Evolutionary conservation across 371 early-diverging fungal genomes (phyloP), one percentile per base, ranked within the genome.

Genomic region (Rhizopus delemar): DNA sequence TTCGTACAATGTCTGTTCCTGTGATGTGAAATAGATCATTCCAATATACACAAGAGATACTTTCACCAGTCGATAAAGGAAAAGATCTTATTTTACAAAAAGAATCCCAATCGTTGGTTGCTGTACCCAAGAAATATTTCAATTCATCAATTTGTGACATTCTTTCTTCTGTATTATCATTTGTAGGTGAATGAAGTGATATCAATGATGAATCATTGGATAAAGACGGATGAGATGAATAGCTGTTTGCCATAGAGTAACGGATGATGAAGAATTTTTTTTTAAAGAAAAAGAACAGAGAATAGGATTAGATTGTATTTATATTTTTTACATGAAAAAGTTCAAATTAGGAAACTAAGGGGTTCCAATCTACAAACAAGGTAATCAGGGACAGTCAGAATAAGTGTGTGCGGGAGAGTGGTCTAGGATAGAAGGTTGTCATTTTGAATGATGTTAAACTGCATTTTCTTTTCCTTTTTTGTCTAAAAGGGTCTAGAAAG

Each of bases 1-100:
- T 89, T 22, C 97, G 91, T 8, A 99, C 98, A 71, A 99, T 99
- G 73, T 99, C 99, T 3, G 99, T 99, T 9, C 99, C 99, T 13
- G 99, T 96, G 59, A 98, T 94, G 77, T 94, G 89, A 68, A 91
- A 96, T 36, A 88, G 83, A 63, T 88, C 83, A 69, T 95, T 94
- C 94, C 94, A 95, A 41, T 91, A 82, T 7, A 96, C 89, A 68
- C 98, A 98, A 2, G 95, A 90, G 60, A 98, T 84, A 45, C 72
- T 78, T 65, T 97, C 97, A 46, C 93, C 93, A 39, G 89, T 89
- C 2, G 90, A 88, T 31, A 97, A 84, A 43, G 66, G 66, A 70
- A 91, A 93, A 53, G 86, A 78, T 16, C 80, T 70, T 31, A 93
- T 85, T 8, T 77, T 73, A 65, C 80, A 39, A 51, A 29, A 29